These are phyloP conservation scores for Gentiana dahurica DNA, from an alignment of 257 asterid genomes.

Conservation along the genomic window DNA sequence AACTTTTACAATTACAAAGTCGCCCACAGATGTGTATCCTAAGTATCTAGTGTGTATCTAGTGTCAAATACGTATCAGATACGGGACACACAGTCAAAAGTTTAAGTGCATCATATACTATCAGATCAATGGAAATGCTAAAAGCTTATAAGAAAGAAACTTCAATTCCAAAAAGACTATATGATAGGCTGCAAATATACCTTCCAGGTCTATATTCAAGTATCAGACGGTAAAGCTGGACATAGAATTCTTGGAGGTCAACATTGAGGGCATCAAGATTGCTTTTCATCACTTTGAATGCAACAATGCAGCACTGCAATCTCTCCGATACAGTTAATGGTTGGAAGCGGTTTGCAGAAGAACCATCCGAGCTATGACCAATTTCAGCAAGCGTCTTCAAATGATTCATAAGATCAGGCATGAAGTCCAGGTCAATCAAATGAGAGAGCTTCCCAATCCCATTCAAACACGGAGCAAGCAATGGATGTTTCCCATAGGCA, in stretches of 20 bases:
- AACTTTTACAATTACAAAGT: too few relatives aligned
- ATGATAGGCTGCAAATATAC: slow-evolving; percentile 23
- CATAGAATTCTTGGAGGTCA: slow-evolving; percentile 82
- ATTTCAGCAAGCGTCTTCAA: slow-evolving; percentile 75
- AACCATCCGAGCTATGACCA: slow-evolving; percentile 29
- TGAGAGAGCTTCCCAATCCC: slow-evolving; percentile 92
- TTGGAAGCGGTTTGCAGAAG: slow-evolving; percentile 31
- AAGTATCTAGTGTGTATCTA: not conserved
- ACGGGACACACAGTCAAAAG: not conserved
- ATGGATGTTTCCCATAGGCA: slow-evolving; percentile 50
- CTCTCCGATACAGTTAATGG: slow-evolving; percentile 65
- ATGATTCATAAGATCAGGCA: slow-evolving; percentile 82
- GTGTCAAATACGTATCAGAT: not conserved
- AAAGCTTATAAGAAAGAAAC: too few relatives aligned
- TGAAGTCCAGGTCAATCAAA: slow-evolving; percentile 81
- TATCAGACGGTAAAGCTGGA: slow-evolving; percentile 72
- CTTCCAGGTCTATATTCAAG: slow-evolving; percentile 91
- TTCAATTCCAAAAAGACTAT: not conserved
- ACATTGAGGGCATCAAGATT: slow-evolving; percentile 91
- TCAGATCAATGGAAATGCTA: too few relatives aligned
- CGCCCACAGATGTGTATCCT: too few relatives aligned
- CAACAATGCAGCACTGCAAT: slow-evolving; percentile 84
- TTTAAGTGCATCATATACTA: too few relatives aligned
- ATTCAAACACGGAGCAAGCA: slow-evolving; percentile 77
- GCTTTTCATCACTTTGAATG: slow-evolving; percentile 85